A percentile compares a stretch with the other conserved stretches of the same genome.
Conservation (phyloP, 768 basidiomycete genomes). For the Lactifluus subvellereus region DNA sequence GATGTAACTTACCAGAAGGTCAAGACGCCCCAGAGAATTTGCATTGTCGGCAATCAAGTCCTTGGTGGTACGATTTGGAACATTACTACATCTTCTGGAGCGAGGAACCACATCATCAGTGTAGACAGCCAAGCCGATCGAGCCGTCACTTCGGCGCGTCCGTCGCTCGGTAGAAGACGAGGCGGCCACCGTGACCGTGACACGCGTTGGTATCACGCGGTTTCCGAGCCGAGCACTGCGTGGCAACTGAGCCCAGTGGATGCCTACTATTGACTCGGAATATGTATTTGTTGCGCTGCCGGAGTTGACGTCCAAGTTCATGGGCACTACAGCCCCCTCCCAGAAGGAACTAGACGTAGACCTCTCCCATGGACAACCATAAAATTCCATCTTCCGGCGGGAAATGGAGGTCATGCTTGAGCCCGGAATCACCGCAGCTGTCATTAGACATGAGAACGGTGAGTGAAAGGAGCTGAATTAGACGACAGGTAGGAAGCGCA, state of each 20-base stretch:
- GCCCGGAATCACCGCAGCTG: constrained; percentile 10
- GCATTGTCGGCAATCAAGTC: constrained; percentile 61
- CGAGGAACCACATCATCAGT: neutral
- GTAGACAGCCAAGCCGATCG: neutral
- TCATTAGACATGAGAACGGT: constrained; percentile 5
- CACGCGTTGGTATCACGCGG: no score
- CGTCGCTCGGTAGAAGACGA: no score
- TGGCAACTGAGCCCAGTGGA: no score
- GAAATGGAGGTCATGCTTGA: constrained; percentile 1
- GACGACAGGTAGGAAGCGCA: neutral
- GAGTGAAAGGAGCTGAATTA: neutral
- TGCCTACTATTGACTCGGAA: neutral
- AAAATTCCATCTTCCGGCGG: constrained; percentile 10
- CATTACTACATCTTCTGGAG: constrained; percentile 56
- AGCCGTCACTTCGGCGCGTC: constrained; percentile 4
- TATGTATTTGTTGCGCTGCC: neutral
- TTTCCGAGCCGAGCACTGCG: no score
- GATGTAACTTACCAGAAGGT: constrained; percentile 48
- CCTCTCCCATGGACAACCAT: constrained; percentile 1
- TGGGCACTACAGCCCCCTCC: neutral
- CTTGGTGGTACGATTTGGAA: constrained; percentile 57
- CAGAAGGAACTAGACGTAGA: neutral
- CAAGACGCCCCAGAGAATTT: constrained; percentile 58
- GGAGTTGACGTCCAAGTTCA: neutral
- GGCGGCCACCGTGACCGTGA: no score